phyloP scores from a whole-genome alignment of 192 early-diverging fungal species.

The Coemansia brasiliensis region DNA sequence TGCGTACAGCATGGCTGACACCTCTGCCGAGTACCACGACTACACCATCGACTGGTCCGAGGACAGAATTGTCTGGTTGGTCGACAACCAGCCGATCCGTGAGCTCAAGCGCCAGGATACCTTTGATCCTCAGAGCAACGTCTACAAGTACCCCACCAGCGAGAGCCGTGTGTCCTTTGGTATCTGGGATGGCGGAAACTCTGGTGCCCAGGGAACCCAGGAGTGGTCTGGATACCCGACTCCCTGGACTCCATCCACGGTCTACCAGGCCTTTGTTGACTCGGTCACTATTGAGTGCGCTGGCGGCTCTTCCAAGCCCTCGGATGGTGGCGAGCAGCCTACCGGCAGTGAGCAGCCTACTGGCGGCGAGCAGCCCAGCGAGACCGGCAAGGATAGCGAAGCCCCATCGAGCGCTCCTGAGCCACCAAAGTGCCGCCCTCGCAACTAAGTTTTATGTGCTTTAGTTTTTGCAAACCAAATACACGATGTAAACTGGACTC shows the following conservation, averaged over 20 bases:
- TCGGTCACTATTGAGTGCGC: slow-evolving; percentile 56
- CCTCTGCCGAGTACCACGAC: slow-evolving; percentile 55
- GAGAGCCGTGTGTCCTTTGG: slow-evolving; percentile 60
- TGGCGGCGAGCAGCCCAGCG: slow-evolving; percentile 4
- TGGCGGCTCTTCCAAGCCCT: slow-evolving; percentile 17
- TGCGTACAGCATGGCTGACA: slow-evolving; percentile 34
- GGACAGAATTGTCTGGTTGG: slow-evolving; percentile 58
- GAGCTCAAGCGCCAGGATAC: slow-evolving; percentile 55
- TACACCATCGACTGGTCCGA: slow-evolving; percentile 66
- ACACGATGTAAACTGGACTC: background rate
- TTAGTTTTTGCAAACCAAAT: background rate
- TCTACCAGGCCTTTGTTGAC: slow-evolving; percentile 60
- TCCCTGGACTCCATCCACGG: slow-evolving; percentile 44
- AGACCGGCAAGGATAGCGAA: slow-evolving; percentile 3
- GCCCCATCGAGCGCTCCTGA: background rate
- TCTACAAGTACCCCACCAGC: slow-evolving; percentile 53
- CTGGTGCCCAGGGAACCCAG: slow-evolving; percentile 54
- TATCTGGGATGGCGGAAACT: slow-evolving; percentile 68
- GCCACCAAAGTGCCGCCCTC: background rate
- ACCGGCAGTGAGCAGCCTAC: background rate
- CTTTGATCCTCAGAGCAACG: slow-evolving; percentile 31
- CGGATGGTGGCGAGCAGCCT: background rate
- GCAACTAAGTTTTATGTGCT: background rate
- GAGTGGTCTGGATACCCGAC: slow-evolving; percentile 66
- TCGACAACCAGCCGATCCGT: slow-evolving; percentile 59